Evolutionary conservation across 2,329 filamentous ascomycete species (phyloP), one percentile per base, ranked within the genome.

Genomic region (Tolypocladium inflatum): DNA sequence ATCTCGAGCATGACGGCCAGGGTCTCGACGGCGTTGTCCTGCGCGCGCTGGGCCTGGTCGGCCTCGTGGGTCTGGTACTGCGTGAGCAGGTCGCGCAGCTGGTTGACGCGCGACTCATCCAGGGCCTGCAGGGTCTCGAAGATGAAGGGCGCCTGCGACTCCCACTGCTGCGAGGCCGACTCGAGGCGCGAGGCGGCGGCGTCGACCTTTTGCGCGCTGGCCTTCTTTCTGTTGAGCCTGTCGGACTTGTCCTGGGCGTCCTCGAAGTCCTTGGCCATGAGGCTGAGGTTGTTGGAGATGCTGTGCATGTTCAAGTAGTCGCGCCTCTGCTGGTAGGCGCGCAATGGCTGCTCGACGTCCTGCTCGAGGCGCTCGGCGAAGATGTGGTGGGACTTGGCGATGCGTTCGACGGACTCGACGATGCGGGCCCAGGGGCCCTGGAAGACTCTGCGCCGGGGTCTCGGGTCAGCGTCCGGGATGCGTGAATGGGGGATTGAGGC

Each of bases 61-160:
- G 90, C 84, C 71, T 97, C 93, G 69, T 96, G 88, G 0, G 94
- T 99, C 72, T 96, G 87, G 66, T 93, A 89, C 68, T 97, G 92
- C 1, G 94, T 97, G 60, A 99, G 81, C 45, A 90, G 83, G 72
- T 97, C 93, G 61, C 93, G 88, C 59, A 99, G 79, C 68, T 95
- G 88, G 71, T 97, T 96, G 64, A 95, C 78, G 58, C 94, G 85
- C 65, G 84, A 87, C 76, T 99, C 94, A 69, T 99, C 94, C 38
- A 95, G 78, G 7, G 90, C 88, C 71, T 99, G 94, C 33, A 99
- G 82, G 60, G 87, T 89, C 74, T 99, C 94, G 68, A 96, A 97
- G 60, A 97, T 88, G 73, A 90, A 97, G 1, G 94, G 94, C 17
- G 94, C 91, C 71, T 96, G 91, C 1, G 91, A 91, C 58, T 96